Conservation (phyloP, 2,329 filamentous ascomycete genomes). For the Trichoderma hamatum region DNA sequence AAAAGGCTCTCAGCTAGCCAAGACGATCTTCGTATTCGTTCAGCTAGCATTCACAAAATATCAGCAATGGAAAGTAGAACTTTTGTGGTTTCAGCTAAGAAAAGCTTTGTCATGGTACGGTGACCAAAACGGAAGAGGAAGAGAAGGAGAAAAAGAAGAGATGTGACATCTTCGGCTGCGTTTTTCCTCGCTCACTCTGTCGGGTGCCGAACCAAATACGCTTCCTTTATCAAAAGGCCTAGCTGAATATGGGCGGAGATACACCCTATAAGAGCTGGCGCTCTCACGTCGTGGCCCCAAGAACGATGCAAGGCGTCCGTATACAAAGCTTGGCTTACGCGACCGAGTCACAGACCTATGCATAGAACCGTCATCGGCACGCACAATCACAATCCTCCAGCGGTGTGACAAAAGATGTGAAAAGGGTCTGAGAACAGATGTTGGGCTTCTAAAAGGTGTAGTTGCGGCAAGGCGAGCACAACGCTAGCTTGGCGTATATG, state of each 20-base stretch:
- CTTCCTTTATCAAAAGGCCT: not conserved
- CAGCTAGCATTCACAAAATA: not conserved
- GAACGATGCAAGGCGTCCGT: constrained; percentile 1
- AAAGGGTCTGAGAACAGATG: constrained; percentile 17
- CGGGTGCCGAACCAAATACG: not conserved
- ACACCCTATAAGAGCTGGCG: not conserved
- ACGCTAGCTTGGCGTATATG: not conserved
- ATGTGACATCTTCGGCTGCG: not conserved
- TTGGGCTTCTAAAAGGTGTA: not conserved
- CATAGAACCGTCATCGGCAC: not conserved
- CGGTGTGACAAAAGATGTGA: constrained; percentile 25
- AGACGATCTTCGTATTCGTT: constrained; percentile 17
- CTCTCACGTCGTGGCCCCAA: not conserved
- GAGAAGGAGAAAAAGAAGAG: not conserved
- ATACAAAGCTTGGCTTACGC: constrained; percentile 17
- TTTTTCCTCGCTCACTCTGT: not conserved
- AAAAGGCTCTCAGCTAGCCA: not conserved
- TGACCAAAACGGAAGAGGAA: not conserved
- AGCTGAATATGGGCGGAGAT: not conserved
- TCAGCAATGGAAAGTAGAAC: not conserved
- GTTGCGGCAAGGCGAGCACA: not conserved
- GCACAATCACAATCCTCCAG: constrained; percentile 15
- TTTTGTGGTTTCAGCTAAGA: not conserved
- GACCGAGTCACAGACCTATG: constrained; percentile 11
- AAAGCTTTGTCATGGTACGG: not conserved